Percentiles rank a stretch among this genome's conserved stretches.
These are phyloP conservation scores for Onygenales sp. DNA, from an alignment of 2,329 filamentous ascomycete species.

Conservation along the genomic window DNA sequence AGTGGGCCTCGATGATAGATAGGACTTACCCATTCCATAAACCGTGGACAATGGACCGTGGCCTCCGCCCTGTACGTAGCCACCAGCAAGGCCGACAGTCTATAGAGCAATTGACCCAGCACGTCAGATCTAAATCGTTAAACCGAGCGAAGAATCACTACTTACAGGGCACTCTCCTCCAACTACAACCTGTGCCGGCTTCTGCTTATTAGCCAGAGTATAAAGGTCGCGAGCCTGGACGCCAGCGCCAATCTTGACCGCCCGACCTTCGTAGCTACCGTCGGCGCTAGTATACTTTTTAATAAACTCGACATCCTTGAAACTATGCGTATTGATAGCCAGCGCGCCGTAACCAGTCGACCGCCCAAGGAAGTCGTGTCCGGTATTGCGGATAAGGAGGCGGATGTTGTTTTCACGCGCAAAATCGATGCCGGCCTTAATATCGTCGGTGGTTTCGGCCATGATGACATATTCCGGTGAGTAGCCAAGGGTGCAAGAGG, in stretches of 20 bases:
- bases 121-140: neutral
- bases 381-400: neutral
- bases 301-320: neutral
- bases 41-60: neutral
- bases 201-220: neutral
- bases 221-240: neutral
- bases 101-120: neutral
- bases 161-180: slow-evolving; percentile 1
- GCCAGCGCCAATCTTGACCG: slow-evolving; percentile 1
- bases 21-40: slow-evolving; percentile 1
- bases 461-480: neutral
- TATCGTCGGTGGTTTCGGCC: neutral
- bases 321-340: slow-evolving; percentile 11
- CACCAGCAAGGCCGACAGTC: slow-evolving; percentile 1
- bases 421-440: neutral
- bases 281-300: neutral
- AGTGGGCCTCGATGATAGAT: neutral
- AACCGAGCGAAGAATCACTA: neutral
- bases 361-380: neutral
- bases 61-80: slow-evolving; percentile 1
- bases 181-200: neutral
- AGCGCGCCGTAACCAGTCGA: slow-evolving; percentile 1
- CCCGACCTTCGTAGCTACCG: neutral
- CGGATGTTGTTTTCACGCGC: neutral
- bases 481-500: neutral